Evolutionary conservation across 805 yeast species (phyloP).

Genomic region (Yamadazyma ubonensis): DNA sequence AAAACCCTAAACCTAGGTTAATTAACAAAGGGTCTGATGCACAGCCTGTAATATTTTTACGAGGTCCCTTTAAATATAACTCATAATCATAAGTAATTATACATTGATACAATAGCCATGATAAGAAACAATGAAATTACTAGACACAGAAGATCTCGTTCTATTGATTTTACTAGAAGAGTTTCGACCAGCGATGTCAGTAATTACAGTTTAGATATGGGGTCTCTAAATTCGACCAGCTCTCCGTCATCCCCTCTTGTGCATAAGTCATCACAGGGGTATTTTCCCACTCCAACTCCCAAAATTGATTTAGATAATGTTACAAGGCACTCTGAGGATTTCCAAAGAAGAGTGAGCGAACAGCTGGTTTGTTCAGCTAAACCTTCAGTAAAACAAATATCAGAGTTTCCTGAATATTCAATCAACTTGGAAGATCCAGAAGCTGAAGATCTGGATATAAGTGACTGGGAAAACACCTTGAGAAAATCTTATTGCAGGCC

Average conservation of each 20-base stretch:
- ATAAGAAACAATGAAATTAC: no score
- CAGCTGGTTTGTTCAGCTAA: neutral
- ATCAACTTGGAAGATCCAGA: neutral
- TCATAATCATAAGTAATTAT: no score
- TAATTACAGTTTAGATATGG: conserved; percentile 2
- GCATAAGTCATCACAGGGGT: neutral
- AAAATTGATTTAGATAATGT: conserved; percentile 19
- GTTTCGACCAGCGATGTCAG: conserved; percentile 3
- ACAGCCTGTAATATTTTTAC: neutral
- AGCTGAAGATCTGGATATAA: neutral
- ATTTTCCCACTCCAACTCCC: neutral
- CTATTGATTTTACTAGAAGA: neutral
- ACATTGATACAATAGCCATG: no score
- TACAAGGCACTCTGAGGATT: conserved; percentile 13
- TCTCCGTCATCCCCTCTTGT: conserved; percentile 1
- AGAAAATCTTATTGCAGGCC: neutral
- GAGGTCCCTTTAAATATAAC: neutral
- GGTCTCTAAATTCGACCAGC: neutral
- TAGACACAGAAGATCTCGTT: neutral
- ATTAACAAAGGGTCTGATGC: neutral
- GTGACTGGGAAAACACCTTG: conserved; percentile 2
- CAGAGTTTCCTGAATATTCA: conserved; percentile 7
- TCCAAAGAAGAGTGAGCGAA: conserved; percentile 7
- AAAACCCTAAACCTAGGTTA: neutral
- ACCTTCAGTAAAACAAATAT: conserved; percentile 1